Evolutionary conservation across 2,329 filamentous ascomycete species (phyloP).

Genomic region (Simplicillium sp.): DNA sequence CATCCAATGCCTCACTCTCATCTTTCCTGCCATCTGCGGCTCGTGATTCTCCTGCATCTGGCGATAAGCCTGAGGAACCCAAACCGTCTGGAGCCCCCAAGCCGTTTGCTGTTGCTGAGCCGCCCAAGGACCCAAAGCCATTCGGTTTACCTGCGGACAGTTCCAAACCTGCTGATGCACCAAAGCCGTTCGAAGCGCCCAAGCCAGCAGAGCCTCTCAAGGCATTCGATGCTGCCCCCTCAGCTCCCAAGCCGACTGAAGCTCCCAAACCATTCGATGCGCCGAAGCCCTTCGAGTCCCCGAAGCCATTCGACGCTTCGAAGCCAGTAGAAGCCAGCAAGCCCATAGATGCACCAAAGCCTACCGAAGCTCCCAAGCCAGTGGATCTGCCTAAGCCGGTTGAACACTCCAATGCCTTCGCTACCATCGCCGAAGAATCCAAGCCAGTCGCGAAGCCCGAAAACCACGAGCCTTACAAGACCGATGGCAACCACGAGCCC

Average conservation of each 20-base stretch:
- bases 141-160: background rate
- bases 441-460: background rate
- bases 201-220: background rate
- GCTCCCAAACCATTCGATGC: background rate
- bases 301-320: background rate
- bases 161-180: background rate
- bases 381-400: background rate
- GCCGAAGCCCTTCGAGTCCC: background rate
- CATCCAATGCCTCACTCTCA: too few relatives aligned
- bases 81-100: background rate
- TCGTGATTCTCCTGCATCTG: too few relatives aligned
- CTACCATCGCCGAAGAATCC: background rate
- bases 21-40: too few relatives aligned
- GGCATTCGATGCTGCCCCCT: background rate
- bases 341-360: background rate
- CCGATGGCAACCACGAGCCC: background rate
- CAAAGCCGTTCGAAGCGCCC: background rate
- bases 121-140: background rate
- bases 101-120: background rate
- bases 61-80: too few relatives aligned
- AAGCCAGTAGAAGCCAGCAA: background rate
- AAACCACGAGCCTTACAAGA: background rate
- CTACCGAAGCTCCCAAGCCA: background rate
- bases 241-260: background rate
- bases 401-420: background rate